phyloP scores from a whole-genome alignment of 2,329 filamentous ascomycete species.

The Sphaerostilbella broomeana region DNA sequence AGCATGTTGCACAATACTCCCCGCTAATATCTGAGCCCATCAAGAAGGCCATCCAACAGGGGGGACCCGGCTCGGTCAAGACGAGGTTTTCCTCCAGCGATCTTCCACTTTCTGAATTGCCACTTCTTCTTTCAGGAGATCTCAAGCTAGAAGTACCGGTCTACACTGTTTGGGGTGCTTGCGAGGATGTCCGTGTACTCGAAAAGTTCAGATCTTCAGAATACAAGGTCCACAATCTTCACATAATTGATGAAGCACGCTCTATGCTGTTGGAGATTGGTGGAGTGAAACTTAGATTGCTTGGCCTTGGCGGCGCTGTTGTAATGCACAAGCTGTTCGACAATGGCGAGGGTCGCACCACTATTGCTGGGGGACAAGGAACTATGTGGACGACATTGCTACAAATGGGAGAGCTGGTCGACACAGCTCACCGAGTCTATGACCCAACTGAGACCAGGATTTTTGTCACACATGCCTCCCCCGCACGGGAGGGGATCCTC shows the following conservation, averaged over 20 bases:
- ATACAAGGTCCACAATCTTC: slow-evolving; percentile 95
- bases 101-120: slow-evolving; percentile 85
- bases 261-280: slow-evolving; percentile 92
- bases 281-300: slow-evolving; percentile 88
- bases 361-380: slow-evolving; percentile 94
- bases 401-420: slow-evolving; percentile 96
- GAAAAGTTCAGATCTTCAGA: slow-evolving; percentile 97
- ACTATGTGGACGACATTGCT: slow-evolving; percentile 99
- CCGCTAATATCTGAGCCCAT: slow-evolving; percentile 77
- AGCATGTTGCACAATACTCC: slow-evolving; percentile 98
- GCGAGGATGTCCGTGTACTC: slow-evolving; percentile 93
- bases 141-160: slow-evolving; percentile 92
- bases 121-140: slow-evolving; percentile 79
- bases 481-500: slow-evolving; percentile 88
- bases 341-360: slow-evolving; percentile 95
- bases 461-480: slow-evolving; percentile 94
- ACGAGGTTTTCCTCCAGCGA: slow-evolving; percentile 73
- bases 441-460: slow-evolving; percentile 95
- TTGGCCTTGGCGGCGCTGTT: slow-evolving; percentile 90
- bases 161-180: slow-evolving; percentile 98
- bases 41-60: slow-evolving; percentile 60
- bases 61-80: slow-evolving; percentile 74
- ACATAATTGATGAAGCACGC: slow-evolving; percentile 97
- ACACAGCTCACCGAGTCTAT: slow-evolving; percentile 96
- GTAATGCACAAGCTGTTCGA: slow-evolving; percentile 99